These are phyloP conservation scores for Lobosporangium transversale DNA, from an alignment of 192 early-diverging fungal species.

Conservation along the genomic window DNA sequence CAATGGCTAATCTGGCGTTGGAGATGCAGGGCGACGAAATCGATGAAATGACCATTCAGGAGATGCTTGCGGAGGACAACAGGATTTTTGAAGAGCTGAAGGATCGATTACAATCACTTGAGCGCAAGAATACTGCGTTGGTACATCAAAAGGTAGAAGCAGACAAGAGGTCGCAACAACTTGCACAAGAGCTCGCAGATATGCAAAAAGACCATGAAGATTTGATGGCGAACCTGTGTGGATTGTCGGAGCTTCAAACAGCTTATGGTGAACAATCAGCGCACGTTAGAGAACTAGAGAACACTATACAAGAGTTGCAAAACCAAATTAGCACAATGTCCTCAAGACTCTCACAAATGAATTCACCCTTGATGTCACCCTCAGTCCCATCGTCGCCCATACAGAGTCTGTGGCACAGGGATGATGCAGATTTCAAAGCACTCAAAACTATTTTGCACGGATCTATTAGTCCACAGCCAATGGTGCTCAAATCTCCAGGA, in stretches of 20 bases:
- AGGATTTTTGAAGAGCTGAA: slow-evolving; percentile 50
- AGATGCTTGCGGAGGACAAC: slow-evolving; percentile 47
- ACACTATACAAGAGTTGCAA: slow-evolving; percentile 30
- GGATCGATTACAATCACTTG: slow-evolving; percentile 40
- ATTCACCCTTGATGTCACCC: slow-evolving; percentile 46
- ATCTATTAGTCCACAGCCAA: slow-evolving; percentile 16
- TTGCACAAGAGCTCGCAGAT: slow-evolving; percentile 23
- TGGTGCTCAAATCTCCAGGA: slow-evolving; percentile 34
- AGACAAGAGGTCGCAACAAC: slow-evolving; percentile 28
- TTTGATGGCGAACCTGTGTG: slow-evolving; percentile 17
- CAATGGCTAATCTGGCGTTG: slow-evolving; percentile 40
- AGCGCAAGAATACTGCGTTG: slow-evolving; percentile 31
- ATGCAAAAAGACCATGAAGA: slow-evolving; percentile 36
- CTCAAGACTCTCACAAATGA: slow-evolving; percentile 43
- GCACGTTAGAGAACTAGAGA: slow-evolving; percentile 37
- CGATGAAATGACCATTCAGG: slow-evolving; percentile 49
- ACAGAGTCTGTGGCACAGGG: slow-evolving; percentile 30
- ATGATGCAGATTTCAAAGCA: slow-evolving; percentile 41
- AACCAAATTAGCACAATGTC: slow-evolving; percentile 36
- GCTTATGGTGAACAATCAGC: slow-evolving; percentile 27
- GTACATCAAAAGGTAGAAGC: slow-evolving; percentile 29
- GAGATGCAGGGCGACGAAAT: slow-evolving; percentile 51
- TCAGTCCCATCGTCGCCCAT: slow-evolving; percentile 35
- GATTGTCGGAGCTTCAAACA: slow-evolving; percentile 19
- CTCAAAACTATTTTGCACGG: slow-evolving; percentile 50